Evolutionary conservation across 2,329 filamentous ascomycete species (phyloP).

Genomic region (Cordyceps sp.): DNA sequence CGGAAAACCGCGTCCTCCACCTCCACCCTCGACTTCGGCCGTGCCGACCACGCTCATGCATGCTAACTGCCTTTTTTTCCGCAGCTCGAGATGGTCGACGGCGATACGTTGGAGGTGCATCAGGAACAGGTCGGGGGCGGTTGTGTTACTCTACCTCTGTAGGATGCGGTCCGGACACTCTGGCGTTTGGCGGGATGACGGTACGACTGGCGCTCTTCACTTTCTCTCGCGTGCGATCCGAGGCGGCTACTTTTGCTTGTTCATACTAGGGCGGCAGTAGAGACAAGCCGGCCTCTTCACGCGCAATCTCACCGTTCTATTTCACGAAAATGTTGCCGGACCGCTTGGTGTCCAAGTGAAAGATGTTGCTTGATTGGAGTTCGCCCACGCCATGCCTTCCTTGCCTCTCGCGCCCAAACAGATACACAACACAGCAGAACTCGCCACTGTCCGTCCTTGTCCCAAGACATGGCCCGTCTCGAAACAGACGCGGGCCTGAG

Average conservation of each 20-base stretch:
- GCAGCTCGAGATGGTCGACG: constrained; percentile 92
- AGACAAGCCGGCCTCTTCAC: no score
- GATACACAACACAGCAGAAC: no score
- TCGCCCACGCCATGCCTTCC: no score
- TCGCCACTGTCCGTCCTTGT: no score
- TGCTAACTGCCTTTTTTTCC: background rate
- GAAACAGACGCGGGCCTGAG: background rate
- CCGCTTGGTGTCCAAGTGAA: no score
- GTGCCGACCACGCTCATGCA: no score
- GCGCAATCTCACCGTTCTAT: no score
- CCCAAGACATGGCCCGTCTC: background rate
- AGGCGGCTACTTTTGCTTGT: background rate
- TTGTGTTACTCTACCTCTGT: background rate
- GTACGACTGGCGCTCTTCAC: background rate
- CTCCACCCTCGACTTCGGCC: background rate
- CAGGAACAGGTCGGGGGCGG: constrained; percentile 89
- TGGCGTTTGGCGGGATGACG: constrained; percentile 2
- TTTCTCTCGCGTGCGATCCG: no score
- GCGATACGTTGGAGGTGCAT: constrained; percentile 91
- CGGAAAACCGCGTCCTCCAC: background rate
- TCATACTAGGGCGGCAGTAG: background rate
- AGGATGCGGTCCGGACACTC: background rate
- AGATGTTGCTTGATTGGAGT: no score
- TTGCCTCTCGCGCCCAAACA: no score
- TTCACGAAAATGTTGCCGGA: no score